These are phyloP conservation scores for Neurospora sp. DNA, from an alignment of 495 filamentous ascomycete species.

Conservation along the genomic window DNA sequence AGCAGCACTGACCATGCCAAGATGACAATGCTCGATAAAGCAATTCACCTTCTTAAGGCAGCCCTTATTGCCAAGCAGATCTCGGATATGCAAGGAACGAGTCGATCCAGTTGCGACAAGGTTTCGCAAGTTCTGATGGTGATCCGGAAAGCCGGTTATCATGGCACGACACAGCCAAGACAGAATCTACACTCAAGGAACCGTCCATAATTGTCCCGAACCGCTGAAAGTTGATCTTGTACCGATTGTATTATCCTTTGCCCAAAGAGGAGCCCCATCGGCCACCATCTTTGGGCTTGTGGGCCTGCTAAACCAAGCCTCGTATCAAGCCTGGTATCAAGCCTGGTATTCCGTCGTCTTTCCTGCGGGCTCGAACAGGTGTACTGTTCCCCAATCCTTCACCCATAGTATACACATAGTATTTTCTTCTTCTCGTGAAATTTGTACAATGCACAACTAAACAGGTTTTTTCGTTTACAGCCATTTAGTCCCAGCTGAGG, in stretches of 20 bases:
- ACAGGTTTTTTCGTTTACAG: background rate
- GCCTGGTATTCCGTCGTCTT: background rate
- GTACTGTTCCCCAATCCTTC: background rate
- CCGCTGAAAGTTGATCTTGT: background rate
- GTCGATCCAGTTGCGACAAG: background rate
- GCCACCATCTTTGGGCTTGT: background rate
- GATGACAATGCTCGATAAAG: background rate
- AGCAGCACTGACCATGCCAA: background rate
- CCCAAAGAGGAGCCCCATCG: background rate
- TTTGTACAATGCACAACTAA: background rate
- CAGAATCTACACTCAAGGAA: background rate
- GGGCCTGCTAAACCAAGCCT: background rate
- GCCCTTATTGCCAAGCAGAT: background rate
- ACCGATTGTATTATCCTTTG: background rate
- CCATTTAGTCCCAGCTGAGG: background rate
- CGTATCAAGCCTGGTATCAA: background rate
- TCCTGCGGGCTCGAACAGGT: background rate
- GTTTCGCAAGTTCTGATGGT: background rate
- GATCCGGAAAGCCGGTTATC: background rate
- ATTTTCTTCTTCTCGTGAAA: background rate
- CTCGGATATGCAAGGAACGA: background rate
- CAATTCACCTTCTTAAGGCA: background rate
- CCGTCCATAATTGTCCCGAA: background rate
- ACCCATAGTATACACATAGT: background rate
- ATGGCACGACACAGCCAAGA: background rate